A percentile compares a stretch with the other conserved stretches of the same genome.
Conservation (phyloP, 495 filamentous ascomycete species). For the Podospora pseudoanserina region DNA sequence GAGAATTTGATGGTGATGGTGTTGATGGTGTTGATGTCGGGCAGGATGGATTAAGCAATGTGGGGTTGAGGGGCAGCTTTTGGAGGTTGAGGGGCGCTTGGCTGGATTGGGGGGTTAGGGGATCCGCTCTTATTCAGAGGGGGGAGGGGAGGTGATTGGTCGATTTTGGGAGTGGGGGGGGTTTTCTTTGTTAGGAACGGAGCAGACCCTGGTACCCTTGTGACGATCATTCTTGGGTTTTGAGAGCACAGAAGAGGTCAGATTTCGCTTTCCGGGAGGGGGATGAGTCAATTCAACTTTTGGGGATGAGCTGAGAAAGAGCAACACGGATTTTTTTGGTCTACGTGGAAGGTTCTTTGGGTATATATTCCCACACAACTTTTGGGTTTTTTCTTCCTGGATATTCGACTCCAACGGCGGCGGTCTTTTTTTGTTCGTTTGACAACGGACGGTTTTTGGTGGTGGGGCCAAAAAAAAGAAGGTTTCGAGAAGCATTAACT, state of each 20-base stretch:
- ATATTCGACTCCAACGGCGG: neutral
- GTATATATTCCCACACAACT: neutral
- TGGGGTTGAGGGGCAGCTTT: neutral
- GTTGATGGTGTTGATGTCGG: slow-evolving; percentile 10
- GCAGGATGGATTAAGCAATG: slow-evolving; percentile 13
- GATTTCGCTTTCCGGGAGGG: neutral
- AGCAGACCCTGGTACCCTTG: neutral
- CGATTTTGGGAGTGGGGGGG: slow-evolving; percentile 14
- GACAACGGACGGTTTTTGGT: neutral
- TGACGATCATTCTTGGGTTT: neutral
- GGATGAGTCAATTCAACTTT: neutral
- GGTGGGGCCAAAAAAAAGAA: neutral
- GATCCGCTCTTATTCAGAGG: neutral
- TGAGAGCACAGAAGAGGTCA: neutral
- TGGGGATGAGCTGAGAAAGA: neutral
- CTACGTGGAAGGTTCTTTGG: too few species aligned
- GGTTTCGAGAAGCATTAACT: neutral
- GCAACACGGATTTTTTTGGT: neutral
- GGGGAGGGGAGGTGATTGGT: slow-evolving; percentile 11
- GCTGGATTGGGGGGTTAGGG: neutral
- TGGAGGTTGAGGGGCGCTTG: neutral
- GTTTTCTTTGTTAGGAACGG: slow-evolving; percentile 8
- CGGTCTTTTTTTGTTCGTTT: neutral
- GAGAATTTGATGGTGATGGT: neutral
- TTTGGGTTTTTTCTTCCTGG: neutral